Percentiles rank a stretch among this genome's conserved stretches.
Conservation (phyloP, 2,329 filamentous ascomycete genomes). For the Pleurostoma richardsiae region DNA sequence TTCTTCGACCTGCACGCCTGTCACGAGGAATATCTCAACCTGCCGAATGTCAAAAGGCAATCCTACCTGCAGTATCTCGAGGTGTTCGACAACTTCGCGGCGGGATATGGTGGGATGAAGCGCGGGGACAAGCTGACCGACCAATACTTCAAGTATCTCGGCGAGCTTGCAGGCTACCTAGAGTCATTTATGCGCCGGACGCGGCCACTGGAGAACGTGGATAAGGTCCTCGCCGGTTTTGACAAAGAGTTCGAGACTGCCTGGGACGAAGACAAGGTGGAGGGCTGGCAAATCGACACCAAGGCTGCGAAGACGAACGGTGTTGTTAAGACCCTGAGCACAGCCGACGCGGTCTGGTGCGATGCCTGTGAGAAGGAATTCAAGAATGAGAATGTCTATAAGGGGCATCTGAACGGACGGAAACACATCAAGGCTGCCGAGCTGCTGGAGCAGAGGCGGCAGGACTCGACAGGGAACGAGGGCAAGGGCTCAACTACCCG, state of each 20-base stretch:
- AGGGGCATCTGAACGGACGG: slow-evolving; percentile 80
- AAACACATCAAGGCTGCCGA: slow-evolving; percentile 87
- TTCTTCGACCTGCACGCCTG: slow-evolving; percentile 83
- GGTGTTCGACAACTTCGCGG: slow-evolving; percentile 79
- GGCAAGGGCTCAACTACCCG: slow-evolving; percentile 17
- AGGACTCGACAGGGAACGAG: slow-evolving; percentile 22
- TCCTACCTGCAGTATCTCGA: slow-evolving; percentile 93
- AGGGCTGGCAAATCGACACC: slow-evolving; percentile 68
- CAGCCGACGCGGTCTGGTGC: slow-evolving; percentile 74
- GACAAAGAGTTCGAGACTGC: slow-evolving; percentile 78
- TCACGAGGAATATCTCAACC: slow-evolving; percentile 86
- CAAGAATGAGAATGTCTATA: slow-evolving; percentile 92
- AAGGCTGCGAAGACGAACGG: slow-evolving; percentile 29
- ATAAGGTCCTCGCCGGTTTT: slow-evolving; percentile 70
- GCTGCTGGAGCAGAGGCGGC: slow-evolving; percentile 46
- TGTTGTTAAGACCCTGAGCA: slow-evolving; percentile 24
- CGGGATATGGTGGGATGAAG: slow-evolving; percentile 69
- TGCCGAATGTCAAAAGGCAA: slow-evolving; percentile 78
- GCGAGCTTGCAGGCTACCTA: slow-evolving; percentile 73
- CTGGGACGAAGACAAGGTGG: slow-evolving; percentile 76
- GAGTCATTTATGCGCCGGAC: slow-evolving; percentile 84
- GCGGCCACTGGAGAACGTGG: slow-evolving; percentile 78
- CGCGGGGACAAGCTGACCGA: slow-evolving; percentile 84
- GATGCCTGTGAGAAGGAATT: slow-evolving; percentile 91
- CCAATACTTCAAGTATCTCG: slow-evolving; percentile 86